phyloP scores from a whole-genome alignment of 164 flowering plant species.

The Malania oleifera region DNA sequence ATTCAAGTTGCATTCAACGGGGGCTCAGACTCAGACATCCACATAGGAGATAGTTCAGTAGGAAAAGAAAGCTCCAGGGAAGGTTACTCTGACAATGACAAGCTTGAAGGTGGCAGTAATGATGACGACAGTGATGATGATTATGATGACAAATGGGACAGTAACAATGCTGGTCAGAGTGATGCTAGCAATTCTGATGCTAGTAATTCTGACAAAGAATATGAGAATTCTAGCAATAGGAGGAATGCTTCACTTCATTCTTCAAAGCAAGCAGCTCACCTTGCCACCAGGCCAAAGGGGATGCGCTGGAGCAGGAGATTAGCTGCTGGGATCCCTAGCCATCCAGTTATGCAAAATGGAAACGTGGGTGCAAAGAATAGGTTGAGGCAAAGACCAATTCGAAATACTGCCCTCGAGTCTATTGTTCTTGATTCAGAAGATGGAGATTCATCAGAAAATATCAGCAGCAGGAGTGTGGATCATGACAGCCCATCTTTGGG shows the following conservation, averaged over 20 bases:
- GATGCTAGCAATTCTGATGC: constrained; percentile 6
- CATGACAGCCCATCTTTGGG: neutral
- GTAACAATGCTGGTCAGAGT: constrained; percentile 4
- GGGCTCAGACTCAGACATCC: constrained; percentile 6
- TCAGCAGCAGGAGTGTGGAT: neutral
- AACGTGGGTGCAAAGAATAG: constrained; percentile 22
- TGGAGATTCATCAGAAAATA: constrained; percentile 15
- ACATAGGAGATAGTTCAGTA: constrained; percentile 8
- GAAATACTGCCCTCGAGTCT: constrained; percentile 24
- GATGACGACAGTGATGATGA: constrained; percentile 21
- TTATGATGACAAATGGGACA: constrained; percentile 11
- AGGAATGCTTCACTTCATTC: neutral
- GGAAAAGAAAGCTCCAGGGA: neutral
- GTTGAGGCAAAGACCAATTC: constrained; percentile 34
- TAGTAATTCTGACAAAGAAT: constrained; percentile 18
- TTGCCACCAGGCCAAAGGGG: constrained; percentile 15
- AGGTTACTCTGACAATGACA: constrained; percentile 3
- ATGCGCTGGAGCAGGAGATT: constrained; percentile 32
- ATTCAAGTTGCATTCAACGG: constrained; percentile 4
- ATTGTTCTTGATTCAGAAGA: constrained; percentile 34
- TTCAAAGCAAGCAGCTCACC: constrained; percentile 8
- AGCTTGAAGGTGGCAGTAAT: constrained; percentile 5
- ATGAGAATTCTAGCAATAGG: constrained; percentile 1
- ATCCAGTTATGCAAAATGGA: constrained; percentile 8
- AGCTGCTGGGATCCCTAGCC: constrained; percentile 16